A percentile compares a stretch with the other conserved stretches of the same genome.
phyloP scores from a whole-genome alignment of 2,329 filamentous ascomycete species.

The Hymenoscyphus albidus region DNA sequence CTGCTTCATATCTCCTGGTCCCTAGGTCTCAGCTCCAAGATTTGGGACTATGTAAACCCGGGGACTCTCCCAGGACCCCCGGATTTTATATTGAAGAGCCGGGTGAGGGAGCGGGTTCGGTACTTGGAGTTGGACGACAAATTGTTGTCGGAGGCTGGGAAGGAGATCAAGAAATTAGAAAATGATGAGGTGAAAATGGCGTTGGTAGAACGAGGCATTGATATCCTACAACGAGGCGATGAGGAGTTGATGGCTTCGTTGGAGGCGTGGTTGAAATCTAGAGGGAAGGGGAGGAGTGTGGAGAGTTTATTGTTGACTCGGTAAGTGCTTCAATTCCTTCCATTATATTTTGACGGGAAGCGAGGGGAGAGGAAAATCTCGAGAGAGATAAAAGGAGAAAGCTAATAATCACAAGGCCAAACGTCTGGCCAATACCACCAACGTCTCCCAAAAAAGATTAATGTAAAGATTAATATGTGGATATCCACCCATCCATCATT shows the following conservation, averaged over 20 bases:
- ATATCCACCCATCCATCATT: background rate
- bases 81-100: constrained; percentile 48
- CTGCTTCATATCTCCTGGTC: constrained; percentile 40
- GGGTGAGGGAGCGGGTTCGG: constrained; percentile 51
- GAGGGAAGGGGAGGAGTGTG: constrained; percentile 33
- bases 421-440: constrained; percentile 28
- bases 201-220: constrained; percentile 65
- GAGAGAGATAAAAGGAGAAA: background rate
- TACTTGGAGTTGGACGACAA: constrained; percentile 69
- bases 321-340: constrained; percentile 24
- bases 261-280: constrained; percentile 39
- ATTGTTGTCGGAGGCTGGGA: constrained; percentile 56
- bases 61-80: constrained; percentile 37
- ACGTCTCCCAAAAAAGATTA: constrained; percentile 5
- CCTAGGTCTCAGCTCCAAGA: constrained; percentile 39
- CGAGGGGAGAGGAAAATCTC: background rate
- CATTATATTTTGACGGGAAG: too few relatives aligned
- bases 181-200: constrained; percentile 65
- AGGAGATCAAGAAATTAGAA: constrained; percentile 56
- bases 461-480: background rate
- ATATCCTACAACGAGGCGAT: constrained; percentile 44
- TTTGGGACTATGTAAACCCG: constrained; percentile 43
- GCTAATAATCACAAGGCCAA: constrained; percentile 24
- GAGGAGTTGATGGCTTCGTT: constrained; percentile 38
- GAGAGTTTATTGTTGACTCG: constrained; percentile 35